A percentile compares a stretch with the other conserved stretches of the same genome.
These are phyloP conservation scores for Clonostachys rhizophaga DNA, from an alignment of 2,329 filamentous ascomycete species.

Conservation along the genomic window DNA sequence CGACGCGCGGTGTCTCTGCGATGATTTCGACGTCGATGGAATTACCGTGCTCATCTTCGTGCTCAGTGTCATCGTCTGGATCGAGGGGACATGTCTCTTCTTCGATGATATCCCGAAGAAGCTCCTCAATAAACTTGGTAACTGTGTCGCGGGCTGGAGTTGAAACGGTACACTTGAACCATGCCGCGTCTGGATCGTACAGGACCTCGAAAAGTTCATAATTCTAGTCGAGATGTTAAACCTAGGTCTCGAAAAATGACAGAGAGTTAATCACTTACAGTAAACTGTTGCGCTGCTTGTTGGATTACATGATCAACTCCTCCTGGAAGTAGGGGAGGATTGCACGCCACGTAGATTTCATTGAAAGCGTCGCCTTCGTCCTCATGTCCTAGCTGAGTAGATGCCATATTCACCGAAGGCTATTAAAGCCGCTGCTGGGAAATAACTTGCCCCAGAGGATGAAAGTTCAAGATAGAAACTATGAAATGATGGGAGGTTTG, in stretches of 20 bases:
- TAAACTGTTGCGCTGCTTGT: constrained; percentile 2
- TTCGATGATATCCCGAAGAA: constrained; percentile 11
- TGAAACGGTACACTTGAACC: constrained; percentile 23
- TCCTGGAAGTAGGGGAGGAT: constrained; percentile 21
- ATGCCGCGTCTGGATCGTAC: constrained; percentile 26
- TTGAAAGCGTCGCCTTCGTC: not conserved
- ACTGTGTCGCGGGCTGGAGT: constrained; percentile 6
- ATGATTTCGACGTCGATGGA: constrained; percentile 11
- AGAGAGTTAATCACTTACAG: constrained; percentile 4
- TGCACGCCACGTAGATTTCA: constrained; percentile 26
- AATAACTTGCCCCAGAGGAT: too few relatives aligned
- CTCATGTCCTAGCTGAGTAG: too few relatives aligned
- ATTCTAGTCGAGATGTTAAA: not conserved
- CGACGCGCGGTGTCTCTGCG: constrained; percentile 7
- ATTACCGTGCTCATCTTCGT: not conserved
- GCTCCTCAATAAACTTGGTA: constrained; percentile 8
- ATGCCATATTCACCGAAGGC: too few relatives aligned
- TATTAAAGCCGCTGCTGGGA: too few relatives aligned
- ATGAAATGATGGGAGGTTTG: too few relatives aligned
- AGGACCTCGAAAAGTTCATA: constrained; percentile 20
- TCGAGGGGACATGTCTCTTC: constrained; percentile 8
- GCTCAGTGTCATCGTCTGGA: not conserved
- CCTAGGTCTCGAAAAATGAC: too few relatives aligned
- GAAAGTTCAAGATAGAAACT: too few relatives aligned
- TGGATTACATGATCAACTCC: constrained; percentile 19